phyloP scores from a whole-genome alignment of 768 basidiomycete genomes.

The Cystobasidium onofrii region DNA sequence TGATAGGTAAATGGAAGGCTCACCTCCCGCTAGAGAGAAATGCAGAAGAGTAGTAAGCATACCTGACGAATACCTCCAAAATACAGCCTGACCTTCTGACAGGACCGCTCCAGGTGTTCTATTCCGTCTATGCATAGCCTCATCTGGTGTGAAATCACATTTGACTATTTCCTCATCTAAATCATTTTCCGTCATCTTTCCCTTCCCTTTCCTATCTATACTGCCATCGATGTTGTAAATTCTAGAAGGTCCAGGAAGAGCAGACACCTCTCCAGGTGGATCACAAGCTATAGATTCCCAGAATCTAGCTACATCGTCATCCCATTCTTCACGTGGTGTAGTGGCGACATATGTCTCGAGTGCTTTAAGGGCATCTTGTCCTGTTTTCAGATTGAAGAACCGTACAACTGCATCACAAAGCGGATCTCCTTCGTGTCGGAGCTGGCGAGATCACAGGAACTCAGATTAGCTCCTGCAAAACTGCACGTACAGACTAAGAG shows the following conservation, averaged over 20 bases:
- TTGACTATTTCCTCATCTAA: neutral
- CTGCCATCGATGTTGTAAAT: neutral
- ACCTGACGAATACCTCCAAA: constrained; percentile 43
- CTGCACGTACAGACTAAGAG: too few relatives aligned
- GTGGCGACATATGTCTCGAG: constrained; percentile 38
- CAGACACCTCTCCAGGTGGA: constrained; percentile 31
- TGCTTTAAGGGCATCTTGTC: constrained; percentile 40
- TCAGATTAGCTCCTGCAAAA: too few relatives aligned
- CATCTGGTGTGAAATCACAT: constrained; percentile 8
- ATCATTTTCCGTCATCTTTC: neutral
- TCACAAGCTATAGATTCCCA: constrained; percentile 40
- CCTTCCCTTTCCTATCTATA: neutral
- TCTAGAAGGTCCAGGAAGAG: neutral
- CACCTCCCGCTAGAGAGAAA: constrained; percentile 41
- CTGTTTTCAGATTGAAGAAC: constrained; percentile 38
- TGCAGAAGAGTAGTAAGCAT: constrained; percentile 44
- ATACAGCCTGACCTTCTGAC: constrained; percentile 44
- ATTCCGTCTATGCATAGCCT: constrained; percentile 22
- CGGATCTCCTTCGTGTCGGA: constrained; percentile 39
- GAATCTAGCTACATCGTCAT: constrained; percentile 35
- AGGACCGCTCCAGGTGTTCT: constrained; percentile 32
- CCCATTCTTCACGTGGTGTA: constrained; percentile 33
- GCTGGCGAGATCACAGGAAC: too few relatives aligned
- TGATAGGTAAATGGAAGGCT: neutral
- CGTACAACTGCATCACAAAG: constrained; percentile 41